These are phyloP conservation scores for Cyclocybe aegerita DNA, from an alignment of 768 basidiomycete species.

Conservation along the genomic window DNA sequence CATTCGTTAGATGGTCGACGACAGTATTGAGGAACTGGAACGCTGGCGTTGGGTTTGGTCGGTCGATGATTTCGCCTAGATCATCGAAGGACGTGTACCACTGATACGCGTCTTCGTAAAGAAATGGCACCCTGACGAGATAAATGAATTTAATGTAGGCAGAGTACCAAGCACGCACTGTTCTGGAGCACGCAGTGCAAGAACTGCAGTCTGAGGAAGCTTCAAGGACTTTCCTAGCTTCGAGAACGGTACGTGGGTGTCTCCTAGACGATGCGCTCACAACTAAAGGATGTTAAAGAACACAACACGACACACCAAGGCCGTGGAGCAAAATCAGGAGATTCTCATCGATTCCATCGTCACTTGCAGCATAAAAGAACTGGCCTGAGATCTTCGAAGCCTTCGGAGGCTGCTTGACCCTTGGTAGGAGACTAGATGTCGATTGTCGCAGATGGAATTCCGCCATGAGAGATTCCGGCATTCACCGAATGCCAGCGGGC, in stretches of 20 bases:
- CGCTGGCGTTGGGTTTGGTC: conserved; percentile 73
- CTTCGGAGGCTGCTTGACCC: conserved; percentile 50
- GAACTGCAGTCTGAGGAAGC: conserved; percentile 86
- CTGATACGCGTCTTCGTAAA: conserved; percentile 78
- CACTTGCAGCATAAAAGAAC: conserved; percentile 70
- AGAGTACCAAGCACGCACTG: conserved; percentile 44
- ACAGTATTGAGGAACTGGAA: conserved; percentile 54
- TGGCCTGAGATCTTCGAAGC: conserved; percentile 46
- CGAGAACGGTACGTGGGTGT: conserved; percentile 76
- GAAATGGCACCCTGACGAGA: conserved; percentile 64
- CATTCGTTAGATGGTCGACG: conserved; percentile 53
- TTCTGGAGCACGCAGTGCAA: conserved; percentile 79
- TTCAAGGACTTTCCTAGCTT: conserved; percentile 71
- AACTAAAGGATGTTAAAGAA: neutral
- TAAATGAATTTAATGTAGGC: neutral
- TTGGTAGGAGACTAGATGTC: conserved; percentile 23
- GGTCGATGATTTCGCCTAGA: conserved; percentile 68
- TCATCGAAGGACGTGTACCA: conserved; percentile 85
- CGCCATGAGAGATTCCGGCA: conserved; percentile 11
- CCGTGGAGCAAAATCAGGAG: conserved; percentile 84
- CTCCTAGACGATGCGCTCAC: conserved; percentile 50
- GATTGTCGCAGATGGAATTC: conserved; percentile 36
- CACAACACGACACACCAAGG: conserved; percentile 52
- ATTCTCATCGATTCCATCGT: conserved; percentile 86
- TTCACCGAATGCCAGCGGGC: too few species aligned